These are phyloP conservation scores for Rhodotorula sp. DNA, from an alignment of 1,284 basidiomycete genomes.

Conservation along the genomic window DNA sequence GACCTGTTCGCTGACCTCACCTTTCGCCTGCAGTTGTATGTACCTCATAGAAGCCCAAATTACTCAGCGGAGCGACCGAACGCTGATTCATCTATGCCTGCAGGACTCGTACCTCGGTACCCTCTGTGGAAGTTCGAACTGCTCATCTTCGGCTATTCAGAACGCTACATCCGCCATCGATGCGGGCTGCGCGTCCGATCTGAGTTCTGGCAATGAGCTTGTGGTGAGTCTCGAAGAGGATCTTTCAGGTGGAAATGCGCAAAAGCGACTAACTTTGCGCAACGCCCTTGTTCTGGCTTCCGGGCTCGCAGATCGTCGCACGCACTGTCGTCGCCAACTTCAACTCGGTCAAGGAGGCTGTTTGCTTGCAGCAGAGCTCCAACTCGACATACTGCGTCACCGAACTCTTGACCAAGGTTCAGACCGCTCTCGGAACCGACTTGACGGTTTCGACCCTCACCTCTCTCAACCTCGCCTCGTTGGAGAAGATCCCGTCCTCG, in stretches of 20 bases:
- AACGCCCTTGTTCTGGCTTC: background rate
- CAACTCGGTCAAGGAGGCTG: constrained; percentile 15
- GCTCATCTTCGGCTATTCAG: constrained; percentile 6
- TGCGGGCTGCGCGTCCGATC: constrained; percentile 23
- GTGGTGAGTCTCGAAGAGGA: constrained; percentile 10
- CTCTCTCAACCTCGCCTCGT: constrained; percentile 6
- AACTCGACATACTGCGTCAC: constrained; percentile 36
- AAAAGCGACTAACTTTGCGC: background rate
- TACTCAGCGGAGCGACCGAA: background rate
- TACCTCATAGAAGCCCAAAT: background rate
- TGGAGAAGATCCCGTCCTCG: constrained; percentile 8
- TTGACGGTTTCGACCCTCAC: constrained; percentile 18
- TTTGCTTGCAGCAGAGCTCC: constrained; percentile 23
- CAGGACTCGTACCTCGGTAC: constrained; percentile 24
- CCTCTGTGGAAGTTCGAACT: constrained; percentile 13
- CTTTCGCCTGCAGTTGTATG: background rate
- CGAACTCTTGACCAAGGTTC: constrained; percentile 11
- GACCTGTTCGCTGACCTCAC: background rate
- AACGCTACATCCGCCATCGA: constrained; percentile 22
- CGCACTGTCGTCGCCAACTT: constrained; percentile 12
- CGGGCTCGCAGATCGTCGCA: background rate
- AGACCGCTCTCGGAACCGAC: constrained; percentile 13
- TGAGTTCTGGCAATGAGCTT: constrained; percentile 4
- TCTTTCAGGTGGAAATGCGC: background rate
- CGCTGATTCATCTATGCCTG: background rate